Conservation (phyloP, 2,329 filamentous ascomycete species). For the Sarocladiaceae sp. region DNA sequence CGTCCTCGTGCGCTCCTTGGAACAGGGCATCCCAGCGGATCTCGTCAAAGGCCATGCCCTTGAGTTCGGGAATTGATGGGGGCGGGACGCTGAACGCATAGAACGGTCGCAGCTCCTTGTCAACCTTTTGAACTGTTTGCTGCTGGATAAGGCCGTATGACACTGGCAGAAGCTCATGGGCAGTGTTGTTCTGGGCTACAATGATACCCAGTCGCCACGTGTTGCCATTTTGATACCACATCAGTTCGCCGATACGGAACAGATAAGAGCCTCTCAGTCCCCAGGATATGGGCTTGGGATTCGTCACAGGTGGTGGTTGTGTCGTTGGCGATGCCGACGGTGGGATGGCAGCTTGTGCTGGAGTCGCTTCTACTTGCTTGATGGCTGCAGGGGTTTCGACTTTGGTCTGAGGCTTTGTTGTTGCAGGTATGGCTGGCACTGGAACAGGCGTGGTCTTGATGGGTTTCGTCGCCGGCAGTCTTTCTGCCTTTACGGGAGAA, state of each 20-base stretch:
- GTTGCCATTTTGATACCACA: constrained; percentile 42
- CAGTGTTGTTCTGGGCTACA: constrained; percentile 20
- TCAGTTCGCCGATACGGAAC: constrained; percentile 42
- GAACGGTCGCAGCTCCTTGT: constrained; percentile 41
- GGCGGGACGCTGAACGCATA: constrained; percentile 44
- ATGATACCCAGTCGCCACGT: constrained; percentile 45
- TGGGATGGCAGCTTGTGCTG: constrained; percentile 13
- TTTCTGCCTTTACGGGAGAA: constrained; percentile 11
- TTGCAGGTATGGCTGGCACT: constrained; percentile 24
- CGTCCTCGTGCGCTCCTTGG: constrained; percentile 24
- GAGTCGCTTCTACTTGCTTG: constrained; percentile 12
- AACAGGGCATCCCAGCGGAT: constrained; percentile 37
- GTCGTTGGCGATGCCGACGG: not conserved
- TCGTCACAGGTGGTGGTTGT: not conserved
- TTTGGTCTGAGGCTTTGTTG: constrained; percentile 22
- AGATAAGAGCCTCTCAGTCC: constrained; percentile 28
- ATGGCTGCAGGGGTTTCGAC: constrained; percentile 6
- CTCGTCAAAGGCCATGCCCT: constrained; percentile 32
- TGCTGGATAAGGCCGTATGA: constrained; percentile 32
- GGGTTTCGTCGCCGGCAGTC: constrained; percentile 15
- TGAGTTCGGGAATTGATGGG: constrained; percentile 31
- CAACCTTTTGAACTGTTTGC: constrained; percentile 30
- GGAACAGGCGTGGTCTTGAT: constrained; percentile 31
- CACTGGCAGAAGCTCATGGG: constrained; percentile 33
- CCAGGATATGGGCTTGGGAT: constrained; percentile 19